Evolutionary conservation across 2,329 filamentous ascomycete genomes (phyloP).

Genomic region (Alternaria alternata): DNA sequence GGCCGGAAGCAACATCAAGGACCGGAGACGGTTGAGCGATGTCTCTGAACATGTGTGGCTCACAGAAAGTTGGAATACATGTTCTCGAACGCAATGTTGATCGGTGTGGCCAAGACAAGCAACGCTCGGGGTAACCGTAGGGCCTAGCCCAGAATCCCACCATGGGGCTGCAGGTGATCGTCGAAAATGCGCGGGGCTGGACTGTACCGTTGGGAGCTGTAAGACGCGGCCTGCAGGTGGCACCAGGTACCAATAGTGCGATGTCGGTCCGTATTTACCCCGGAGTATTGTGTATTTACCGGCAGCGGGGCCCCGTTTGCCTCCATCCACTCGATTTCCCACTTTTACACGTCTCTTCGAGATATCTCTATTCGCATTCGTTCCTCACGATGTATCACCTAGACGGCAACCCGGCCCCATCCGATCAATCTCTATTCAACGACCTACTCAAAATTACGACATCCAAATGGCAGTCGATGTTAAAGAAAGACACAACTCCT

Average conservation of each 20-base stretch:
- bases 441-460: slow-evolving; percentile 32
- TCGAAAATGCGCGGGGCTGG: slow-evolving; percentile 17
- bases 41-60: not conserved
- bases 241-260: slow-evolving; percentile 8
- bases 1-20: not conserved
- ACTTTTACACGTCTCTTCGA: not conserved
- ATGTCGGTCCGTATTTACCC: slow-evolving; percentile 19
- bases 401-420: slow-evolving; percentile 29
- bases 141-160: slow-evolving; percentile 7
- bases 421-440: slow-evolving; percentile 30
- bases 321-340: not conserved
- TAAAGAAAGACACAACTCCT: slow-evolving; percentile 16
- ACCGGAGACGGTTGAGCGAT: not conserved
- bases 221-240: slow-evolving; percentile 1
- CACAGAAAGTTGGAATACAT: not conserved
- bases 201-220: slow-evolving; percentile 3
- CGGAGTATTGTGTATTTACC: slow-evolving; percentile 9
- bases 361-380: not conserved
- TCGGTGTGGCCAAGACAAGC: not conserved
- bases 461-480: slow-evolving; percentile 31
- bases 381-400: slow-evolving; percentile 34
- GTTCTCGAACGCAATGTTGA: not conserved
- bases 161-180: slow-evolving; percentile 11
- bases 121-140: not conserved
- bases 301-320: slow-evolving; percentile 9